Percentiles rank a stretch among this genome's conserved stretches.
Conservation (phyloP, 768 basidiomycete genomes). For the Hemileccinum rubropunctum region DNA sequence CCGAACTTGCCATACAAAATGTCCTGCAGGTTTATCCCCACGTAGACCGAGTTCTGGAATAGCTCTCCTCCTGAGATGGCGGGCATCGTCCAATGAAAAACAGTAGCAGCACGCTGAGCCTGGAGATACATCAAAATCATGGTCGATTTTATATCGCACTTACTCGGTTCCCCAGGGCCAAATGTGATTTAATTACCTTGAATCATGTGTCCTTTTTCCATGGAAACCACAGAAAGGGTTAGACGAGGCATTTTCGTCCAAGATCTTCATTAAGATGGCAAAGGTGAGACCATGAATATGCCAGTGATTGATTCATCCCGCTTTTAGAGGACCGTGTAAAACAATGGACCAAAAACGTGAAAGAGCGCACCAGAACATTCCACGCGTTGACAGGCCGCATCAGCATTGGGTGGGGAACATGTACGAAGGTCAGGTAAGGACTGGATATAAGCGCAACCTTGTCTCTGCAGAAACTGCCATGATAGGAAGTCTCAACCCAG, state of each 20-base stretch:
- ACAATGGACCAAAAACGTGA: background rate
- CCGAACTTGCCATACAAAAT: conserved; percentile 15
- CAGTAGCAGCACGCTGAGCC: background rate
- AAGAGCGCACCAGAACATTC: background rate
- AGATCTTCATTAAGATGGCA: too few relatives aligned
- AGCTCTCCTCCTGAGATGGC: background rate
- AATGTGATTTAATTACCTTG: background rate
- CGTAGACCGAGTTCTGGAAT: conserved; percentile 12
- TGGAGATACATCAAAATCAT: background rate
- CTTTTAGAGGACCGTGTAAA: background rate
- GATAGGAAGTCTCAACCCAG: background rate
- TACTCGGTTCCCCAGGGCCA: too few relatives aligned
- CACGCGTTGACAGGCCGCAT: background rate
- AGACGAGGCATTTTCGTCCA: too few relatives aligned
- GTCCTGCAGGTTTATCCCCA: conserved; percentile 12
- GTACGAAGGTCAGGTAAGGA: too few relatives aligned
- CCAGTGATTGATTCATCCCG: too few relatives aligned
- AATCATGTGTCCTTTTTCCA: background rate
- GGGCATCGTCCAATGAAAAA: background rate
- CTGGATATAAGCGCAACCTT: background rate
- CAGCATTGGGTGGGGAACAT: too few relatives aligned
- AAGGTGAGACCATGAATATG: too few relatives aligned
- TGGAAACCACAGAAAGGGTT: too few relatives aligned
- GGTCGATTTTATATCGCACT: background rate
- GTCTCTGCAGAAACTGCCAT: too few relatives aligned